phyloP scores from a whole-genome alignment of 225 moss, liverwort and hornwort genomes.

The Pleurozium schreberi region DNA sequence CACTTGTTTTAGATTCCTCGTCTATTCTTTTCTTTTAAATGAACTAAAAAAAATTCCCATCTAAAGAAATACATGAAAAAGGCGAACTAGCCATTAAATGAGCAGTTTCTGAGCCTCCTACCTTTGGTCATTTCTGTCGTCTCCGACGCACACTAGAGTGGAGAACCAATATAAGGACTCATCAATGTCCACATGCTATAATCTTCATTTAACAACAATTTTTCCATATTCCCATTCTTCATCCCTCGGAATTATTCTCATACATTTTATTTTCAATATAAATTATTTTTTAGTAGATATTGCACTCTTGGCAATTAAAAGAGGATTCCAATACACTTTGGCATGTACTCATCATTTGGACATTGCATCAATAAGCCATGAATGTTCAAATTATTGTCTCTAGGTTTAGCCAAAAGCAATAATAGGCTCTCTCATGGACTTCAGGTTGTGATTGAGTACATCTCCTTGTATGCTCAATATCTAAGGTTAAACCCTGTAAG shows the following conservation, averaged over 20 bases:
- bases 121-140: not conserved
- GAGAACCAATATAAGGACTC: not conserved
- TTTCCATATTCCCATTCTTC: not conserved
- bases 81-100: too few relatives aligned
- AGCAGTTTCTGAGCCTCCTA: too few relatives aligned
- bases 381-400: not conserved
- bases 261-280: not conserved
- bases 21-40: too few relatives aligned
- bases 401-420: not conserved
- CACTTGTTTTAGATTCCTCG: too few relatives aligned
- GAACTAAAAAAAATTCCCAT: too few relatives aligned
- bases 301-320: not conserved
- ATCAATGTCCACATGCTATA: not conserved
- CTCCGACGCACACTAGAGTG: rapidly evolving
- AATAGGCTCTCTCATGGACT: not conserved
- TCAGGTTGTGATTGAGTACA: not conserved
- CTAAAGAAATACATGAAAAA: too few relatives aligned
- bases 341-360: not conserved
- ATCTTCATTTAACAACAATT: not conserved
- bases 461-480: not conserved
- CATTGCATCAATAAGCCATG: rapidly evolving
- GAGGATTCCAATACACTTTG: not conserved
- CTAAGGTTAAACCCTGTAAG: too few relatives aligned
- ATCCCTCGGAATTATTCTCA: not conserved
- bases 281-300: not conserved